Base-by-base conservation (phyloP, 1,139 yeast species). In the Spencermartinsiella ligniputridi region DNA sequence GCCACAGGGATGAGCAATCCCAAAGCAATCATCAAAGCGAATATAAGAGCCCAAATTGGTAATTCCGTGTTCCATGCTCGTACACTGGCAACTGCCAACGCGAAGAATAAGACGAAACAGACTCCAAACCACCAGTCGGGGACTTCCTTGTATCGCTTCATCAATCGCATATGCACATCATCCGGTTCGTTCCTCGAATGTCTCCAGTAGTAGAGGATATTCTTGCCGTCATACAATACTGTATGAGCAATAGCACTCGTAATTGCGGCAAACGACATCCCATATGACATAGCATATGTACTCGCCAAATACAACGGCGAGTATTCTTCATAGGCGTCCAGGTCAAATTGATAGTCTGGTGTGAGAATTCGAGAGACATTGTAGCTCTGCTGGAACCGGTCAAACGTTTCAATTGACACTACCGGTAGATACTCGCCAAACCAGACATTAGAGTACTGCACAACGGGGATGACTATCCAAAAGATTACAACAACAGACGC, bases 91-190 rank as follows among this genome's bases (percentile, higher is more conserved):
- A 79, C 64, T 1, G 81, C 77, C 50, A 81, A 60, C 1, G 70
- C 70, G 33, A 79, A 65, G 33, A 80, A 72, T 8, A 72, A 53
- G 2, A 71, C 51, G 51, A 80, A 75, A 3, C 78, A 69, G 30
- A 72, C 55, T 1, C 57, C 57, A 56, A 69, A 83, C 83, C 86
- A 78, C 86, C 86, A 80, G 49, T 74, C 79, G 27, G 89, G 89
- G 24, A 75, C 79, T 53, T 76, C 79, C 42, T 68, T 72, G 62
- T 81, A 83, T 35, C 66, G 63, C 48, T 66, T 68, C 84, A 81
- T 81, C 48, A 80, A 71, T 53, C 81, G 72, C 68, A 72, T 73
- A 60, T 81, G 88, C 20, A 82, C 78, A 63, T 82, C 87, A 34
- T 75, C 76, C 56, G 68, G 67, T 35, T 62, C 61, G n/a, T 67